Evolutionary conservation across 305 asterid species (phyloP), one percentile per base, ranked within the genome.

Genomic region (Caryopteris hybrid): DNA sequence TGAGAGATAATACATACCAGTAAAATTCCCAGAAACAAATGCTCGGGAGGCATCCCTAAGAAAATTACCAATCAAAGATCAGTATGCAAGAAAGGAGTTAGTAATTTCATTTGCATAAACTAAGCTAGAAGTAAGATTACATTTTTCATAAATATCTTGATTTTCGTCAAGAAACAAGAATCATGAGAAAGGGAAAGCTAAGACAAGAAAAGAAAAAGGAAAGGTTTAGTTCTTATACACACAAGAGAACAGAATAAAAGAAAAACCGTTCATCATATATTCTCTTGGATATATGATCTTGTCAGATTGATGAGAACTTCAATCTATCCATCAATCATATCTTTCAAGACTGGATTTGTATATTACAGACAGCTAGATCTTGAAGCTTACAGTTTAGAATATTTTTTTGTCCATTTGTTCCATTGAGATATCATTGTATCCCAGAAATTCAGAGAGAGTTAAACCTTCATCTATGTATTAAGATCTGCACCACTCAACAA

Each of bases 31-130:
- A 2, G 98, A 90, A 66, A 88, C 91, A 70, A 90, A 92, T 66
- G 98, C 95, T 43, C 96, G 95, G 12, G 98, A 90, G 63, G 98
- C 98, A 81, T 92, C 98, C 81, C 97, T 92, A 68, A 69, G 69
- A 7, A 68, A 71, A 57, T 36, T 51, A 45, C 17, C 71, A 58
- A 71, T 33, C 61, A 54, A 61, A 46, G 51, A 66, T 48, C 47
- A 66, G 27, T 13, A 62, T 25, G 27, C 22, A 45, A 53, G 16
- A 56, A 31, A 36, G 12, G 43, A 60, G 69, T 65, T 22, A 48
- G 64, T 23, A 58, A 50, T 23, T 11, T 50, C 68, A 69, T 50
- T 16, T 59, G 56, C 38, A 27, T 53, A 23, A 60, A 57, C n/a
- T n/a, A 45, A 18, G 1, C 47, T 14, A 39, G 39, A 55, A 13